Evolutionary conservation across 805 yeast genomes (phyloP).

Genomic region (Saccharomycopsis selenospora): DNA sequence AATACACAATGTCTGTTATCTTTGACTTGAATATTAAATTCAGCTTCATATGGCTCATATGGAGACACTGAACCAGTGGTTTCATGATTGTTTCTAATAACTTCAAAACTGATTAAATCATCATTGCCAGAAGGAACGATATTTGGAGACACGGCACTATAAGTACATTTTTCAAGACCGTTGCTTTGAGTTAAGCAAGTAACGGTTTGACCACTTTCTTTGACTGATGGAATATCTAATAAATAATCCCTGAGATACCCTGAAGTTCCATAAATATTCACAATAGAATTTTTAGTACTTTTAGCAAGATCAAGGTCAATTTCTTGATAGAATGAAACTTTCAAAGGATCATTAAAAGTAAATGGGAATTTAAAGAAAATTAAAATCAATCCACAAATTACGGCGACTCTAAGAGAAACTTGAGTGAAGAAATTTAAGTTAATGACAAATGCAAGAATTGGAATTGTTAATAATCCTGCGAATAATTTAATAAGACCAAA

Average conservation of each 20-base stretch:
- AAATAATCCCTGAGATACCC: constrained; percentile 43
- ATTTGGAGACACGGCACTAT: constrained; percentile 43
- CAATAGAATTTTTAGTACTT: constrained; percentile 29
- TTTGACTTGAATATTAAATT: constrained; percentile 47
- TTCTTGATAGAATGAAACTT: constrained; percentile 60
- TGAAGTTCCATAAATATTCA: constrained; percentile 43
- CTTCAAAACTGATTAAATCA: constrained; percentile 43
- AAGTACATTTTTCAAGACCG: constrained; percentile 50
- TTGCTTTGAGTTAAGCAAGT: constrained; percentile 29
- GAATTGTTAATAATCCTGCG: constrained; percentile 36
- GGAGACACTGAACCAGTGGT: constrained; percentile 33
- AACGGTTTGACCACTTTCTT: constrained; percentile 28
- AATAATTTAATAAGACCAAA: constrained; percentile 31
- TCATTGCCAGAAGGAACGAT: constrained; percentile 33
- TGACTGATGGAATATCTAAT: constrained; percentile 58
- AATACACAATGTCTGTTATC: constrained; percentile 61
- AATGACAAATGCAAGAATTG: constrained; percentile 63
- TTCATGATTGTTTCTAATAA: constrained; percentile 43
- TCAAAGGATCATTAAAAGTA: constrained; percentile 55
- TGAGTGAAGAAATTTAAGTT: constrained; percentile 52
- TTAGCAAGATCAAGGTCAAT: constrained; percentile 46
- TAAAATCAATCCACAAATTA: constrained; percentile 33
- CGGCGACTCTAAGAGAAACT: constrained; percentile 32
- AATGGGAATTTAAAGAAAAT: constrained; percentile 49
- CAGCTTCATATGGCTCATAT: constrained; percentile 62